Evolutionary conservation across 768 basidiomycete genomes (phyloP), one percentile per base, ranked within the genome.

Genomic region (Naganishia randhawae): DNA sequence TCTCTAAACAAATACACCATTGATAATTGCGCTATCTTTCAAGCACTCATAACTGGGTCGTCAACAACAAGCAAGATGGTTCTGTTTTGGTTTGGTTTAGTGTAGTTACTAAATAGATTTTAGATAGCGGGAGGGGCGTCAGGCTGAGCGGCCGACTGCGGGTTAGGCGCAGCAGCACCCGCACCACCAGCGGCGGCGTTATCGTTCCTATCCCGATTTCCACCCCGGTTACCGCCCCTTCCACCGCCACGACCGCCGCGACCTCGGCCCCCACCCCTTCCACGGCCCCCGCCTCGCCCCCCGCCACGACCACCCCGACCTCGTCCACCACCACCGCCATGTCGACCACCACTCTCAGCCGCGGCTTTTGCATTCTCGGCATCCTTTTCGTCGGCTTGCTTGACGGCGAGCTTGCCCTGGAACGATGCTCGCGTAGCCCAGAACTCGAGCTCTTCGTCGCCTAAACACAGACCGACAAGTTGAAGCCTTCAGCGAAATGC

Each of bases 381-480:
- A 42, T 72, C 71, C 22, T 72, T 64, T 37, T 67, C 71, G 29
- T 70, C 73, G 9, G 66, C 71, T 50, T 69, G 72, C 48, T 77
- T 78, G 37, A 77, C 69, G 3, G 75, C 75, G 22, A 70, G 57
- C 45, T 73, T 75, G n/a, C 77, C 80, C 65, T 76, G 74, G 76
- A 78, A 81, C 55, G 72, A 73, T 14, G 79, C 80, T 64, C 80
- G 73, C 10, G 70, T 72, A 13, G 73, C 69, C 75, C 78, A 81
- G 74, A 79, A 80, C 16, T 72, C 70, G 54, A 75, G 69, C 63
- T 78, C 73, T 54, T 76, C 80, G 19, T 75, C 72, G 54, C 74
- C 78, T 76, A 57, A 53, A 9, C 33, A 22, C 17, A 29, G 31
- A 35, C 29, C 16, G 22, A 33, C 29, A 55, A 42, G n/a, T n/a